Evolutionary conservation across 257 asterid genomes (phyloP), one percentile per base, ranked within the genome.

Genomic region (Gentiana straminea): DNA sequence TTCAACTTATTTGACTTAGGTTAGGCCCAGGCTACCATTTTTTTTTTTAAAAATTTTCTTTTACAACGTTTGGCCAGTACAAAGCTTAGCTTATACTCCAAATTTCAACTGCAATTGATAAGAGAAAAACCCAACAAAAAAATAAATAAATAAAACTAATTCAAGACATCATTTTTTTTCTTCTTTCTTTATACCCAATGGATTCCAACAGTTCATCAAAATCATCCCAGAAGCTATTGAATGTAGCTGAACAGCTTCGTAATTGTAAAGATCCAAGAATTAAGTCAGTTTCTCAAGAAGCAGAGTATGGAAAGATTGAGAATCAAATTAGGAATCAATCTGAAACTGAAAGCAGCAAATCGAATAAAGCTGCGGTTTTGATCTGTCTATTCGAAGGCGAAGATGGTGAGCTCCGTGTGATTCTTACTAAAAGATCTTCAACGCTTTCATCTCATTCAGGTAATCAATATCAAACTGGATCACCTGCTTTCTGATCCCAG

Each of bases 371-470:
- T 55, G 91, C 95, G 13, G 96, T 88, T 49, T 52, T 88, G 73
- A 77, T 88, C 62, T 84, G 91, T 65, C 70, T 88, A 41, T 88
- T 80, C 57, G 78, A 82, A 69, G 94, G 80, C 8, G 62, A 67
- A 64, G 55, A 53, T 4, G 86, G 84, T 1, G 77, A 81, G 13
- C 53, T 88, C 65, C 90, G 95, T 34, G 95, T 88, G 0, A 75
- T 88, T 51, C 95, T 88, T 48, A 88, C 95, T 13, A 72, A 77
- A 67, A 71, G 96, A 77, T 79, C 96, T 52, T 82, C 90, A 8
- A 63, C 65, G 1, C 67, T 88, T 33, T 75, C 95, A 35, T 68
- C 90, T 50, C 83, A 84, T 63, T 77, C 95, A 6, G 94, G 95
- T 86, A 38, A 1, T 49, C n/a, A n/a, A n/a, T n/a, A n/a, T n/a